Base-by-base conservation (phyloP, 2,329 filamentous ascomycete species). In the Phialophora tarda region DNA sequence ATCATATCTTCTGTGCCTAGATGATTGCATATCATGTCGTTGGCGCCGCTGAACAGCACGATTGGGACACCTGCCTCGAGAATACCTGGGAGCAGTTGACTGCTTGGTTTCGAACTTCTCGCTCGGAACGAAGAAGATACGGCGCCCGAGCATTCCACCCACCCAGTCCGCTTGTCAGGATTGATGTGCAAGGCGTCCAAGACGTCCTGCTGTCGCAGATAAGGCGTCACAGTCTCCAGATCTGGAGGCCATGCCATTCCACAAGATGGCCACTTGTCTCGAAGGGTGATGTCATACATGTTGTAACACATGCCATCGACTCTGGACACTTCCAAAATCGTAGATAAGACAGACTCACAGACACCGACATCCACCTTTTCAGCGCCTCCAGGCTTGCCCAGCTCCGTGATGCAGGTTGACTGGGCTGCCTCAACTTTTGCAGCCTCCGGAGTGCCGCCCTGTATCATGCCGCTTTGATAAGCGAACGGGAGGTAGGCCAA, bases 231-330 rank as follows among this genome's bases (percentile, higher is more conserved):
- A 58, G 85, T 76, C 55, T 79, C 78, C 74, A 99, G 83, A 79
- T 99, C 95, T 70, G 93, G 91, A 34, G 95, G 95, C 96, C 96
- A 99, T 81, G 93, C 94, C 93, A 97, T 97, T 72, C 95, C 95
- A 77, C 95, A 99, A 69, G 89, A 90, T 4, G 91, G 90, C 77
- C 87, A 92, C 6, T 81, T 82, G 78, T 99, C 95, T 70, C 84
- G 88, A 55, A 97, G 84, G 55, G 94, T 91, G 61, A 98, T 86
- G 77, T 99, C 95, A 78, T 99, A 99, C 92, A 98, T 97, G 81
- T 99, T 99, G 77, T 89, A 78, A 78, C 96, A 99, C 74, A 87
- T 82, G 14, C 81, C 82, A 41, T 81, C 81, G 60, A 85, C 83
- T 65, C 83, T 80, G 1, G 91, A 93, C 56, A 88, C 77, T 32